Conservation (phyloP, 768 basidiomycete genomes). For the Lentinula lateritia region DNA sequence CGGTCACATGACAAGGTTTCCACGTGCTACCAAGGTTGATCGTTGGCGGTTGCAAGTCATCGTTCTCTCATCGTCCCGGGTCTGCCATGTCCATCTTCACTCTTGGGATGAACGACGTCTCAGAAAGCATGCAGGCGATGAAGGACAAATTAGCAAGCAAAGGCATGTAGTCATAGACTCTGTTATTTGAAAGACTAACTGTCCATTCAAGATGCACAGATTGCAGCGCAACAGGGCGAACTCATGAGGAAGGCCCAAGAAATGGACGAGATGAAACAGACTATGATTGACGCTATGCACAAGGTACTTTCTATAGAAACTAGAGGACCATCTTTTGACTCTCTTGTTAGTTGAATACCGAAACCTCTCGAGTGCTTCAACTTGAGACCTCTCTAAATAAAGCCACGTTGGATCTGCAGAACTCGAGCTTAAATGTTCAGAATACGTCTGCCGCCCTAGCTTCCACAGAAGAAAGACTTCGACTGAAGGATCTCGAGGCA, state of each 20-base stretch:
- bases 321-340: background rate
- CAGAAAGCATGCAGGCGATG: slow-evolving; percentile 39
- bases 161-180: slow-evolving; percentile 25
- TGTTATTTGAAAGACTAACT: slow-evolving; percentile 7
- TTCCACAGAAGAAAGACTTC: slow-evolving; percentile 44
- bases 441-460: slow-evolving; percentile 48
- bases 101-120: slow-evolving; percentile 39
- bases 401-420: slow-evolving; percentile 51
- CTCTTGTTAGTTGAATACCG: slow-evolving; percentile 42
- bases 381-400: slow-evolving; percentile 47
- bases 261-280: slow-evolving; percentile 34
- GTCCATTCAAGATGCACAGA: slow-evolving; percentile 34
- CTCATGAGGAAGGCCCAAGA: slow-evolving; percentile 35
- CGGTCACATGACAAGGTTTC: background rate
- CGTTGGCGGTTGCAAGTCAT: too few species aligned
- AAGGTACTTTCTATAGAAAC: slow-evolving; percentile 27
- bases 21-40: background rate
- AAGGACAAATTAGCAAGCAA: slow-evolving; percentile 46
- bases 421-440: slow-evolving; percentile 44
- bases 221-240: slow-evolving; percentile 41
- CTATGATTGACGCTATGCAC: slow-evolving; percentile 39
- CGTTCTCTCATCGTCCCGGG: background rate
- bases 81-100: slow-evolving; percentile 41
- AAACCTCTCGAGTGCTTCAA: slow-evolving; percentile 49
- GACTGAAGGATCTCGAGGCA: slow-evolving; percentile 40